Base-by-base conservation (phyloP, 257 asterid genomes). In the Solanum acaule region DNA sequence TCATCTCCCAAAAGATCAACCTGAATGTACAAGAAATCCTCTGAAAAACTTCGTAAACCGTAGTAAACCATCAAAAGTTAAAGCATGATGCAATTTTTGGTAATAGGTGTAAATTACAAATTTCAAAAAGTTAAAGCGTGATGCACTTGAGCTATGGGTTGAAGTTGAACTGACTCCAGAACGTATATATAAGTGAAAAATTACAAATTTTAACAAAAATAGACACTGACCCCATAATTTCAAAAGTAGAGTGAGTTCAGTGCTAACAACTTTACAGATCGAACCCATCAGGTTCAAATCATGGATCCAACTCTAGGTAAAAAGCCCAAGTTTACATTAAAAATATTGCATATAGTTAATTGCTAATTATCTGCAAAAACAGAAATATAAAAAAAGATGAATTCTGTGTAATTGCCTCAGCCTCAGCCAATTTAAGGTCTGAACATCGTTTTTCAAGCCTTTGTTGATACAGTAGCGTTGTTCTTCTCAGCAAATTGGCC, bases 1-100 rank as follows among this genome's bases (percentile, higher is more conserved):
- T 97, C 95, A 90, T 97, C 98, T 67, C 99, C 99, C 92, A 97
- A 93, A 83, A 94, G 96, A 92, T 97, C 99, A 87, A 97, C 99
- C 99, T 97, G 96, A 88, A 90, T 72, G 27, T 85, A 31, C 84
- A 86, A 86, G 16, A 68, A 63, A 88, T 16, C 56, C 71, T 33
- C 34, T 81, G 0, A 52, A 46, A 1, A 81, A 29, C 85, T 81
- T 44, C 0, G 16, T 46, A 81, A 79, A 44, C 40, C 0, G 1
- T 40, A 27, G 25, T 79, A 44, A 79, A 46, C 2, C 40, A 16
- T 40, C 61, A 40, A 40, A 77, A 40, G 84, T 77, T n/a, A n/a
- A 38, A 77, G 84, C 14, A 77, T 77, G 84, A 77, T 77, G 61
- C 84, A 40, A 6, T n/a, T 40, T 77, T 75, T 12, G 44, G 34